Evolutionary conservation across 164 flowering plant genomes (phyloP), one percentile per base, ranked within the genome.

Genomic region (Piper betle): DNA sequence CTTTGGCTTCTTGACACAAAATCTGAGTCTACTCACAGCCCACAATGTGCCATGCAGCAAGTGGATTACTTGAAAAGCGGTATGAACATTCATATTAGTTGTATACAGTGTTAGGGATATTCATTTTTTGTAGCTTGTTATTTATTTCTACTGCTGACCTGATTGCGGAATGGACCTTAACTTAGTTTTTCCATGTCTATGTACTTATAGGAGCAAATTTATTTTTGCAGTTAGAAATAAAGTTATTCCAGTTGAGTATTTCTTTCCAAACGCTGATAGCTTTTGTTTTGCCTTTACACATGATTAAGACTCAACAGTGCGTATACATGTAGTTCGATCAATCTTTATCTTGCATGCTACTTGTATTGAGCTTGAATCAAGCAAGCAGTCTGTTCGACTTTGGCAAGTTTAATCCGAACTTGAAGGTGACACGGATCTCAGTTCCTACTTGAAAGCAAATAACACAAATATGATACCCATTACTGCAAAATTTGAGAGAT

Each of bases 221-320:
- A 12, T 46, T 46, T 46, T 6, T 46, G 15, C 15, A 46, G 50
- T 46, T 46, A 5, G 10, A 5, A 46, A 46, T 46, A 46, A 46
- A 46, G 10, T 46, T 46, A 46, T 54, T 17, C 18, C 12, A n/a
- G 37, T 55, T 55, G 15, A 46, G 50, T 46, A 15, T 15, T 2
- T 80, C 93, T 10, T 46, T 25, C 33, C 33, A 25, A 25, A 25
- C 33, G 33, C 33, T 0, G 33, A 25, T 25, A 25, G 33, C 33
- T 25, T 25, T 25, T 25, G 33, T 25, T 25, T 25, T 25, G 33
- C 33, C 33, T 25, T 25, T 25, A 25, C 33, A 25, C 33, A 25
- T 25, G 33, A 25, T 25, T 25, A 25, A 25, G 33, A 25, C 33
- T 25, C 33, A 25, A 25, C 33, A 25, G 33, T 25, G 33, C 33